Percentiles rank a stretch among this genome's conserved stretches.
Evolutionary conservation across 331 rosid genomes (phyloP).

Genomic region (Prunus yedoensis): DNA sequence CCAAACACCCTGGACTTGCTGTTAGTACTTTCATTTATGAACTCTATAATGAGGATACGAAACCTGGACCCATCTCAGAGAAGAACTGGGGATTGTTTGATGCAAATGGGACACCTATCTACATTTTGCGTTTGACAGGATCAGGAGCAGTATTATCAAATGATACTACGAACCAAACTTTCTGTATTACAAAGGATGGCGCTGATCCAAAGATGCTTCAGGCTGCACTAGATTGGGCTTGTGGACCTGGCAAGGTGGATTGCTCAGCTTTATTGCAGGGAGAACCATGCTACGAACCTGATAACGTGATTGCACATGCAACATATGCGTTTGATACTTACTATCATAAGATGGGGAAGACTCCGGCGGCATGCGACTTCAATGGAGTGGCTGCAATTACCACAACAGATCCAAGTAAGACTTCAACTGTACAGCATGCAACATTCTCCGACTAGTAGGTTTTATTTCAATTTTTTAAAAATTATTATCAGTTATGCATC

Average conservation of each 20-base stretch:
- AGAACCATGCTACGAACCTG: slow-evolving; percentile 82
- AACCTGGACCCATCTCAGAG: slow-evolving; percentile 71
- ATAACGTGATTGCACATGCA: slow-evolving; percentile 74
- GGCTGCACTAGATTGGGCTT: slow-evolving; percentile 98
- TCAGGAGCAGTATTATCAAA: slow-evolving; percentile 77
- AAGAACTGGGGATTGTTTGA: slow-evolving; percentile 93
- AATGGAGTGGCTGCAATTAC: slow-evolving; percentile 88
- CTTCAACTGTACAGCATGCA: neutral
- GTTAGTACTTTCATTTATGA: slow-evolving; percentile 84
- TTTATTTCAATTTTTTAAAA: neutral
- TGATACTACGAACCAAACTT: slow-evolving; percentile 75
- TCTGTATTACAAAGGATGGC: slow-evolving; percentile 68
- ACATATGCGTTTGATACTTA: slow-evolving; percentile 73
- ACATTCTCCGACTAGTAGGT: neutral
- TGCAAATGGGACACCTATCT: slow-evolving; percentile 69
- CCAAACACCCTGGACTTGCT: slow-evolving; percentile 77
- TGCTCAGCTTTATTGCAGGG: slow-evolving; percentile 78
- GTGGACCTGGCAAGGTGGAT: slow-evolving; percentile 94
- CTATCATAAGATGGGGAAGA: slow-evolving; percentile 72
- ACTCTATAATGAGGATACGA: slow-evolving; percentile 83
- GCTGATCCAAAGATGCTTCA: slow-evolving; percentile 84
- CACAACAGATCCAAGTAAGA: slow-evolving; percentile 88
- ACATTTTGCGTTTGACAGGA: slow-evolving; percentile 70
- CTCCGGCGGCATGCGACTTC: slow-evolving; percentile 69
- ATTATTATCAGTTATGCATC: neutral